Conservation (phyloP, 1,284 basidiomycete species). For the Exobasidium rhododendri region DNA sequence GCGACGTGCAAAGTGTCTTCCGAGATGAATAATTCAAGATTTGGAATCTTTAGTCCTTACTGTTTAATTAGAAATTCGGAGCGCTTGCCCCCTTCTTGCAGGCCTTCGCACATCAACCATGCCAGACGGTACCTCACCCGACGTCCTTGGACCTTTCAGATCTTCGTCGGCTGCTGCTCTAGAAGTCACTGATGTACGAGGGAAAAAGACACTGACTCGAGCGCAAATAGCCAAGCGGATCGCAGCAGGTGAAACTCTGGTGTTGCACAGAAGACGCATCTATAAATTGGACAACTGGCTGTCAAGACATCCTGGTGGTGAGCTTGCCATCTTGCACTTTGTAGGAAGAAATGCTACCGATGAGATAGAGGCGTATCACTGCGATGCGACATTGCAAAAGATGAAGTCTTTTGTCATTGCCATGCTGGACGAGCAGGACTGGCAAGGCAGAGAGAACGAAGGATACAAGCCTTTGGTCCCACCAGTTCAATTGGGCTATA, state of each 20-base stretch:
- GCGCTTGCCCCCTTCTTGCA: too few species aligned
- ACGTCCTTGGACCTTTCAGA: neutral
- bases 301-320: conserved; percentile 79
- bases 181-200: neutral
- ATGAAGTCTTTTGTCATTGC: conserved; percentile 75
- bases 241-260: conserved; percentile 62
- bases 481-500: conserved; percentile 75
- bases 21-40: too few species aligned
- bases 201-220: conserved; percentile 27
- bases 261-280: conserved; percentile 74
- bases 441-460: conserved; percentile 41
- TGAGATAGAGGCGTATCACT: conserved; percentile 91
- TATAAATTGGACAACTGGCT: conserved; percentile 83
- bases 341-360: conserved; percentile 91
- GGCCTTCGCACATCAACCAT: too few species aligned
- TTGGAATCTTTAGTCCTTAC: too few species aligned
- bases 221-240: conserved; percentile 43
- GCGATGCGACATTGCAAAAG: conserved; percentile 64
- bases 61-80: too few species aligned
- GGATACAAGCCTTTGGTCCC: conserved; percentile 81
- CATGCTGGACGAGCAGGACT: conserved; percentile 63
- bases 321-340: conserved; percentile 87
- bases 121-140: neutral
- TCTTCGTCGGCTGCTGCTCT: neutral
- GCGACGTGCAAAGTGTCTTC: too few species aligned